Evolutionary conservation across 2,329 filamentous ascomycete species (phyloP).

Genomic region (Ophiocordyceps camponoti-saundersi): DNA sequence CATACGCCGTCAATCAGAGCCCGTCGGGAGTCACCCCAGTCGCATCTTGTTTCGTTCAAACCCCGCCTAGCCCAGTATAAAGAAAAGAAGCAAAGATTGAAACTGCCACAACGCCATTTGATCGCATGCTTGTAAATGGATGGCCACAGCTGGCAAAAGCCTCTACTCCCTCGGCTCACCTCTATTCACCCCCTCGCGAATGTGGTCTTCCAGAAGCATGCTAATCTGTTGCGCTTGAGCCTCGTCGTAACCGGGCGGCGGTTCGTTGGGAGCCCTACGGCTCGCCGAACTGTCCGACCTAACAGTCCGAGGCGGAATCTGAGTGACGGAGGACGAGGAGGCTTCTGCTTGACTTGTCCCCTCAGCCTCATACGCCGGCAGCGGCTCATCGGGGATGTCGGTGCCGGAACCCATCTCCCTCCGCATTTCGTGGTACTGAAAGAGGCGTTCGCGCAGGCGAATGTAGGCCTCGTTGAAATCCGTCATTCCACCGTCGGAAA

Average conservation of each 20-base stretch:
- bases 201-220: slow-evolving; percentile 47
- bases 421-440: slow-evolving; percentile 63
- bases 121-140: no score
- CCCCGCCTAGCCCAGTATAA: no score
- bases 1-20: not conserved
- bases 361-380: slow-evolving; percentile 69
- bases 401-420: slow-evolving; percentile 47
- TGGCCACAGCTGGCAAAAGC: not conserved
- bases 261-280: slow-evolving; percentile 44
- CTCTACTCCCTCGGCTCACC: slow-evolving; percentile 10
- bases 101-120: not conserved
- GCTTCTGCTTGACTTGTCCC: slow-evolving; percentile 12
- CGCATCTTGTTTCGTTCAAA: no score
- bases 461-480: slow-evolving; percentile 78
- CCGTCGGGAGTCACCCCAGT: no score
- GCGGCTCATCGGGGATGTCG: slow-evolving; percentile 63
- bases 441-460: slow-evolving; percentile 65
- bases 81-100: no score
- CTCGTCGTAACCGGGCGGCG: slow-evolving; percentile 84
- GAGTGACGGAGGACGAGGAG: slow-evolving; percentile 7
- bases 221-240: slow-evolving; percentile 56
- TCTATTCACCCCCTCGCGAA: slow-evolving; percentile 56
- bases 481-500: slow-evolving; percentile 89
- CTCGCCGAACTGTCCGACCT: slow-evolving; percentile 19
- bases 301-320: slow-evolving; percentile 10